Percentiles rank a stretch among this genome's conserved stretches.
Evolutionary conservation across 495 filamentous ascomycete genomes (phyloP).

Genomic region (Penicillium antarcticum): DNA sequence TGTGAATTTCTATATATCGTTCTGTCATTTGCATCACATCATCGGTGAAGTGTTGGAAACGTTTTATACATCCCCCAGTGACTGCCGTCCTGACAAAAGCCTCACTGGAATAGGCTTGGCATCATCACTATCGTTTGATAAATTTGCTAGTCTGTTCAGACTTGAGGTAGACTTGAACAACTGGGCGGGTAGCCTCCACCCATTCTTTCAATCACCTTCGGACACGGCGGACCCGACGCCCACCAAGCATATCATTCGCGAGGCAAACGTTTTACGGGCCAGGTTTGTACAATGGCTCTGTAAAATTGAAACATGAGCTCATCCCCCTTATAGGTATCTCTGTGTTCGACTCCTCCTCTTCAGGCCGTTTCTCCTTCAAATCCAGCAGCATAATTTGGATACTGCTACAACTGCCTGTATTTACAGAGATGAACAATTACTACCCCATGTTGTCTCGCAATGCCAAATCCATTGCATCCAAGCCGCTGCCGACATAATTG

Average conservation of each 20-base stretch:
- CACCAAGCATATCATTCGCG: slow-evolving; percentile 9
- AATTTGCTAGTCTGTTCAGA: slow-evolving; percentile 6
- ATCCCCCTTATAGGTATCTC: slow-evolving; percentile 3
- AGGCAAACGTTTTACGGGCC: slow-evolving; percentile 11
- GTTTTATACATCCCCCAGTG: slow-evolving; percentile 4
- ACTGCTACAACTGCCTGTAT: not conserved
- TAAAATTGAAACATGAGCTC: not conserved
- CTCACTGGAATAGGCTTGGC: too few species aligned
- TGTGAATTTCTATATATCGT: slow-evolving; percentile 9
- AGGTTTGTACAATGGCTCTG: not conserved
- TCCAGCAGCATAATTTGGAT: not conserved
- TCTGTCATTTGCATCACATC: slow-evolving; percentile 12
- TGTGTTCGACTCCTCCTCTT: slow-evolving; percentile 15
- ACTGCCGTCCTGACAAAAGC: not conserved
- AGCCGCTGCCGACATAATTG: slow-evolving; percentile 13
- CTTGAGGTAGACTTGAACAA: slow-evolving; percentile 6
- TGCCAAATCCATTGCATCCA: slow-evolving; percentile 10
- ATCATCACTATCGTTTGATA: slow-evolving; percentile 4
- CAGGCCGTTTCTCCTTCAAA: slow-evolving; percentile 9
- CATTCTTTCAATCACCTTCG: slow-evolving; percentile 9
- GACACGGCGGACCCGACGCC: slow-evolving; percentile 7
- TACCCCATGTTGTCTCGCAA: slow-evolving; percentile 1
- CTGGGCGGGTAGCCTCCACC: slow-evolving; percentile 8
- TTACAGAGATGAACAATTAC: not conserved
- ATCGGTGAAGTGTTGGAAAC: slow-evolving; percentile 12